These are phyloP conservation scores for Fragaria nilgerrensis DNA, from an alignment of 306 rosid species.

Conservation along the genomic window DNA sequence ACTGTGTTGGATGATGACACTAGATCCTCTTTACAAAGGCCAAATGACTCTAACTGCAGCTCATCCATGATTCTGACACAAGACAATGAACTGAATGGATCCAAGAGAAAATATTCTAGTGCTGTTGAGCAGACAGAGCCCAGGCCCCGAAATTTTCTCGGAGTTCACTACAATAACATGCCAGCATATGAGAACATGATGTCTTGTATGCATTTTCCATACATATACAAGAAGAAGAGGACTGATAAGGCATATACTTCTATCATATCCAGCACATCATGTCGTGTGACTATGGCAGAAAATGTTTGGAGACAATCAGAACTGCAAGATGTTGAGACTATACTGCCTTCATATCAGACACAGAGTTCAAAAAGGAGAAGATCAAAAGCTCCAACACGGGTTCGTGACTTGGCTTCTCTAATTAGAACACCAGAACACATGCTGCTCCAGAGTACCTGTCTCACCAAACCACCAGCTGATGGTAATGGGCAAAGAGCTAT, in stretches of 20 bases:
- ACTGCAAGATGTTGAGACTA: slow-evolving; percentile 22
- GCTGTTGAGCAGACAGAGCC: slow-evolving; percentile 11
- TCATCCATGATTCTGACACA: slow-evolving; percentile 24
- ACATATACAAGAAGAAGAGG: slow-evolving; percentile 30
- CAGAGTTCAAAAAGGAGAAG: slow-evolving; percentile 41
- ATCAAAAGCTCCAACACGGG: slow-evolving; percentile 44
- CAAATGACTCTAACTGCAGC: slow-evolving; percentile 32
- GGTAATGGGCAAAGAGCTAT: slow-evolving; percentile 23
- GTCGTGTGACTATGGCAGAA: slow-evolving; percentile 11
- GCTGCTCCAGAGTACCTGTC: slow-evolving; percentile 24
- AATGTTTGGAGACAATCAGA: slow-evolving; percentile 13
- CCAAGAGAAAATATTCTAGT: slow-evolving; percentile 15
- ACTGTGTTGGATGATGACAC: slow-evolving; percentile 12
- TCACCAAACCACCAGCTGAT: slow-evolving; percentile 17
- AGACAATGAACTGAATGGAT: slow-evolving; percentile 17
- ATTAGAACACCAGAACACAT: slow-evolving; percentile 30
- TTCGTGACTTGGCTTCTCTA: slow-evolving; percentile 35
- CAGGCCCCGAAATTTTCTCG: slow-evolving; percentile 3
- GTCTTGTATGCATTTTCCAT: slow-evolving; percentile 15
- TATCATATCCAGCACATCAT: slow-evolving; percentile 17
- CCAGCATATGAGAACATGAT: slow-evolving; percentile 15
- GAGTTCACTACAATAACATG: slow-evolving; percentile 18
- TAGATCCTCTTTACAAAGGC: slow-evolving; percentile 20
- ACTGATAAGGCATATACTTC: slow-evolving; percentile 23
- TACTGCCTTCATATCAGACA: slow-evolving; percentile 14